A percentile compares a stretch with the other conserved stretches of the same genome.
Evolutionary conservation across 1,284 basidiomycete genomes (phyloP).

Genomic region (Phylloporus sp.): DNA sequence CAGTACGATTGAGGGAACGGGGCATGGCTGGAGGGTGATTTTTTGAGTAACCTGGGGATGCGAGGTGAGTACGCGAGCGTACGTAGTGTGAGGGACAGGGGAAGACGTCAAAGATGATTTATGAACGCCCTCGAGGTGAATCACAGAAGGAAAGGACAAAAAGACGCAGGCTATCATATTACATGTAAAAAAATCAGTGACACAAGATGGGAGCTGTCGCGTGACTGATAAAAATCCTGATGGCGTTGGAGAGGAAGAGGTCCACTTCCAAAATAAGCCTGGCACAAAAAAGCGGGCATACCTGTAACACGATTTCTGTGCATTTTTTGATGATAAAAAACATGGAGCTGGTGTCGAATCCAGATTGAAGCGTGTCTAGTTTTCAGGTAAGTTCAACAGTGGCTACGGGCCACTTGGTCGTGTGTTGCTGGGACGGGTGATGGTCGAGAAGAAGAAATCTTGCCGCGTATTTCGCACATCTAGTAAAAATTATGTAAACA

Average conservation of each 20-base stretch:
- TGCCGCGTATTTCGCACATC: slow-evolving; percentile 31
- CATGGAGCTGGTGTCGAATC: slow-evolving; percentile 57
- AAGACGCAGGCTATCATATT: slow-evolving; percentile 40
- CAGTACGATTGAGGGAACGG: slow-evolving; percentile 72
- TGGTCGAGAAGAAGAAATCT: slow-evolving; percentile 37
- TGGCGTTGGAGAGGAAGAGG: slow-evolving; percentile 35
- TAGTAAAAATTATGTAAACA: slow-evolving; percentile 46
- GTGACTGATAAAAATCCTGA: slow-evolving; percentile 43
- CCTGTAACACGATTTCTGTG: slow-evolving; percentile 56
- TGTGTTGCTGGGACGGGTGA: slow-evolving; percentile 43
- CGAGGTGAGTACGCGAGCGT: slow-evolving; percentile 34
- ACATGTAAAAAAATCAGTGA: slow-evolving; percentile 49
- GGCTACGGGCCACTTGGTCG: slow-evolving; percentile 43
- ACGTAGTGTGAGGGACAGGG: slow-evolving; percentile 32
- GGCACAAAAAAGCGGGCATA: slow-evolving; percentile 39
- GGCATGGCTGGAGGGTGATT: slow-evolving; percentile 68
- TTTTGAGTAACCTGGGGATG: slow-evolving; percentile 58
- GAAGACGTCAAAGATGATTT: slow-evolving; percentile 36
- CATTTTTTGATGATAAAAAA: slow-evolving; percentile 56
- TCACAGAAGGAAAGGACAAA: slow-evolving; percentile 30
- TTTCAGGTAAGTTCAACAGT: slow-evolving; percentile 24
- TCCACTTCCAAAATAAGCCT: slow-evolving; percentile 37
- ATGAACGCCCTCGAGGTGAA: slow-evolving; percentile 27
- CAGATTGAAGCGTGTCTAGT: slow-evolving; percentile 50
- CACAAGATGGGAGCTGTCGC: slow-evolving; percentile 43